phyloP scores from a whole-genome alignment of 768 basidiomycete species.

The Lentinula aciculospora region DNA sequence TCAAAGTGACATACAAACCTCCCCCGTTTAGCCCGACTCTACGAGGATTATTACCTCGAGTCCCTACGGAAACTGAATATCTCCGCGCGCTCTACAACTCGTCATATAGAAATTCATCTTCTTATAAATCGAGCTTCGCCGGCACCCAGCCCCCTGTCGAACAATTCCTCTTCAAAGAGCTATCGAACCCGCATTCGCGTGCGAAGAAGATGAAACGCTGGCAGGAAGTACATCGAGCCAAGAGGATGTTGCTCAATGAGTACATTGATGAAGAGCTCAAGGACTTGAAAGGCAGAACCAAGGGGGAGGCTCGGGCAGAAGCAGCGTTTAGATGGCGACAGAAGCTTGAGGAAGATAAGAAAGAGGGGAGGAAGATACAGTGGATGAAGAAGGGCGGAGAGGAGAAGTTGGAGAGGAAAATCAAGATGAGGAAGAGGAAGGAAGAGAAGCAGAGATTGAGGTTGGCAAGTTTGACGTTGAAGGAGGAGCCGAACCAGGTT shows the following conservation, averaged over 20 bases:
- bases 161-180: conserved; percentile 57
- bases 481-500: conserved; percentile 54
- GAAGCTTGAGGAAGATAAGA: conserved; percentile 49
- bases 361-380: conserved; percentile 55
- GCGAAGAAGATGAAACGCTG: conserved; percentile 79
- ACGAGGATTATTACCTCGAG: conserved; percentile 29
- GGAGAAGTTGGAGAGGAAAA: conserved; percentile 49
- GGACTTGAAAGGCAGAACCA: conserved; percentile 54
- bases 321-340: conserved; percentile 72
- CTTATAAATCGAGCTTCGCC: conserved; percentile 34
- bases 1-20: conserved; percentile 65
- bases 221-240: conserved; percentile 48
- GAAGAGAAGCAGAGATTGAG: conserved; percentile 48
- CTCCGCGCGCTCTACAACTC: conserved; percentile 55
- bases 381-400: conserved; percentile 44
- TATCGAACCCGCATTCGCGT: conserved; percentile 77
- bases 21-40: conserved; percentile 42
- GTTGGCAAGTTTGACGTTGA: conserved; percentile 47
- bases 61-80: conserved; percentile 49
- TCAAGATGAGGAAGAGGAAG: conserved; percentile 39
- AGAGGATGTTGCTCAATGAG: conserved; percentile 44
- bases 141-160: conserved; percentile 59
- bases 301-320: conserved; percentile 62
- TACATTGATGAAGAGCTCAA: conserved; percentile 49
- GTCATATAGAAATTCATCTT: conserved; percentile 15